Conservation (phyloP, 2,329 filamentous ascomycete genomes). For the Didymella keratinophila region DNA sequence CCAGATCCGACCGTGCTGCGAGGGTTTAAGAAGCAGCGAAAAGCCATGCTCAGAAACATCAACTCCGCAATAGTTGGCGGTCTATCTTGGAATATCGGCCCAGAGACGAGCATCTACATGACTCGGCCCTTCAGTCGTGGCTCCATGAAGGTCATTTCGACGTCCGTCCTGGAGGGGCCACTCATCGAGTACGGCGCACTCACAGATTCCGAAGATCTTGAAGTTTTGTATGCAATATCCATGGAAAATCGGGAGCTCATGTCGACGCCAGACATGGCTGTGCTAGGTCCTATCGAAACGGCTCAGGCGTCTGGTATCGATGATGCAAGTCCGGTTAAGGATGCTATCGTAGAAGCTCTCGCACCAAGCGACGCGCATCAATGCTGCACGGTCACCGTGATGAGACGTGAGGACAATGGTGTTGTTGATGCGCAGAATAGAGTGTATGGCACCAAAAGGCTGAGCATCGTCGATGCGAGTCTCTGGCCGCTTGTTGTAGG, state of each 20-base stretch:
- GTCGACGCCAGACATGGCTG: conserved; percentile 11
- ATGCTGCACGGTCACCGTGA: conserved; percentile 38
- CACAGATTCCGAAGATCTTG: background rate
- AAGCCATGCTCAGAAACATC: conserved; percentile 21
- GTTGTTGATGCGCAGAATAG: conserved; percentile 34
- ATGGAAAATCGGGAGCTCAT: conserved; percentile 21
- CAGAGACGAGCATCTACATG: conserved; percentile 11
- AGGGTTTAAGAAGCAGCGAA: conserved; percentile 40
- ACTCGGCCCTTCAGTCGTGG: background rate
- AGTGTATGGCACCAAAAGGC: conserved; percentile 31
- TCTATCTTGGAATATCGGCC: conserved; percentile 25
- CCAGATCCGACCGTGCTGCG: conserved; percentile 28
- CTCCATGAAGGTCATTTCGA: background rate
- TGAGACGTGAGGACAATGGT: conserved; percentile 32
- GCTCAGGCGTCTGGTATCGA: no score
- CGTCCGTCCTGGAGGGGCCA: conserved; percentile 28
- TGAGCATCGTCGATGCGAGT: conserved; percentile 28
- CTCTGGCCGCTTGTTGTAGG: conserved; percentile 29
- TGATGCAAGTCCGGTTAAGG: no score
- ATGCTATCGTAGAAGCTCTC: conserved; percentile 5
- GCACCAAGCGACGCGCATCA: conserved; percentile 30
- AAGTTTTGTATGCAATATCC: conserved; percentile 24
- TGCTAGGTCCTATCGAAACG: background rate
- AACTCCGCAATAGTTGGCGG: conserved; percentile 24
- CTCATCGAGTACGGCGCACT: conserved; percentile 9